Evolutionary conservation across 179 eudicot genomes (phyloP).

Genomic region (Beta lomatogona): DNA sequence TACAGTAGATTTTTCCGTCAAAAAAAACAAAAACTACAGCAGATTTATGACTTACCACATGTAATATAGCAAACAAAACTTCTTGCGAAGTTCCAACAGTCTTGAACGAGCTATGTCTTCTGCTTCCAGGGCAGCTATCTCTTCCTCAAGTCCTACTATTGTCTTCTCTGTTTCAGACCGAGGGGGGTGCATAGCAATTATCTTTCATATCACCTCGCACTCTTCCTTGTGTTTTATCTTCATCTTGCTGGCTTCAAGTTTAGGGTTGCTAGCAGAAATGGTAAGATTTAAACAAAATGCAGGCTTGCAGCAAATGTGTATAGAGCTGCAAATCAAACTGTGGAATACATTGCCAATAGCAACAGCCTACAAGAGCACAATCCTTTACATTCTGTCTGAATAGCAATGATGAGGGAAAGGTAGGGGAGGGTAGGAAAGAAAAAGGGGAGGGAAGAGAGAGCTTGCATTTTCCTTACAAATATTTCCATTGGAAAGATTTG

Average conservation of each 20-base stretch:
- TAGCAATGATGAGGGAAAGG: too few species aligned
- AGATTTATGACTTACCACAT: constrained; percentile 71
- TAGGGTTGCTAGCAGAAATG: not conserved
- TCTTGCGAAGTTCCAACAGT: constrained; percentile 85
- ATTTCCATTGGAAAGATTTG: too few species aligned
- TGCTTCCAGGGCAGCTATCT: constrained; percentile 77
- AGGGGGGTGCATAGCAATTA: constrained; percentile 88
- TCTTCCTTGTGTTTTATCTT: constrained; percentile 97
- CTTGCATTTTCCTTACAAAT: too few species aligned
- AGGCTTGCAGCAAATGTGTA: not conserved
- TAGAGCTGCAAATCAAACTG: not conserved
- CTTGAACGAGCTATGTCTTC: constrained; percentile 78
- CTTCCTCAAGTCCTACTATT: constrained; percentile 78
- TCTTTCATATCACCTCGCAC: constrained; percentile 83
- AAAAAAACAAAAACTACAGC: not conserved
- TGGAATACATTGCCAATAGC: not conserved
- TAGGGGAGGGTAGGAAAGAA: too few species aligned
- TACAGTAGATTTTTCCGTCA: too few species aligned
- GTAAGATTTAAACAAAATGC: not conserved
- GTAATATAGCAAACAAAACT: constrained; percentile 74
- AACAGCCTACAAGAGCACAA: not conserved
- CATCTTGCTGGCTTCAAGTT: constrained; percentile 79
- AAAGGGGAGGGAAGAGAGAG: too few species aligned
- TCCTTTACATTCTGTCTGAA: too few species aligned
- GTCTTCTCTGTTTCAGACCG: constrained; percentile 74